These are phyloP conservation scores for Wallemia ichthyophaga DNA, from an alignment of 1,284 basidiomycete genomes.

Conservation along the genomic window DNA sequence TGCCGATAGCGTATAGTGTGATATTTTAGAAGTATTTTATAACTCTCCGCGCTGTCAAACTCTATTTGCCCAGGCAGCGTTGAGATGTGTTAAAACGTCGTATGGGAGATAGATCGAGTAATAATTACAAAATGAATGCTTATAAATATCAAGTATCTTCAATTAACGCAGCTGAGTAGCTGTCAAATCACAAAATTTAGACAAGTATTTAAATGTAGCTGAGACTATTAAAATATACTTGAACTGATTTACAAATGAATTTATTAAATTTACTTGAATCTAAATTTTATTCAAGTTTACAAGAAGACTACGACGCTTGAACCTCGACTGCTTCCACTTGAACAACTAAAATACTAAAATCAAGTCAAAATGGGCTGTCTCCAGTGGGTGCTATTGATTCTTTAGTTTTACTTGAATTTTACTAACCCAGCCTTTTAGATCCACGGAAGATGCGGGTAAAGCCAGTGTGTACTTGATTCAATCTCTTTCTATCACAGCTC, in stretches of 20 bases:
- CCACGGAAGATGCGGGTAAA: not conserved
- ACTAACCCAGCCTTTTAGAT: not conserved
- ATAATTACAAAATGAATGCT: no score
- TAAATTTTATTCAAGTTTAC: not conserved
- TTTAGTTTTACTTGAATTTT: not conserved
- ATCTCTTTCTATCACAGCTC: not conserved
- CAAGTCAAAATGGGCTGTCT: not conserved
- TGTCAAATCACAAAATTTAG: no score
- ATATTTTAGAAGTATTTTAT: no score
- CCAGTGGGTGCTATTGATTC: not conserved
- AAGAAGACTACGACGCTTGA: not conserved
- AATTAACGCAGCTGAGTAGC: no score
- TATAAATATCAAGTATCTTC: no score
- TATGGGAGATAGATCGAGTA: no score
- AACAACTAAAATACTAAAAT: not conserved
- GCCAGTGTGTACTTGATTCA: not conserved
- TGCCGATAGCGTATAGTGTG: no score
- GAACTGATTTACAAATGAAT: no score
- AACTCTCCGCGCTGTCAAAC: slow-evolving; percentile 1
- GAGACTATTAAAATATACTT: no score
- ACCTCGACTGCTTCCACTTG: not conserved
- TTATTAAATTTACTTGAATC: not conserved
- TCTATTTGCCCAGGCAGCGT: not conserved
- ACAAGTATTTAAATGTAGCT: no score
- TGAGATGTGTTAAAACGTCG: no score